phyloP scores from a whole-genome alignment of 2,329 filamentous ascomycete species.

The Aspergillaceae sp. region DNA sequence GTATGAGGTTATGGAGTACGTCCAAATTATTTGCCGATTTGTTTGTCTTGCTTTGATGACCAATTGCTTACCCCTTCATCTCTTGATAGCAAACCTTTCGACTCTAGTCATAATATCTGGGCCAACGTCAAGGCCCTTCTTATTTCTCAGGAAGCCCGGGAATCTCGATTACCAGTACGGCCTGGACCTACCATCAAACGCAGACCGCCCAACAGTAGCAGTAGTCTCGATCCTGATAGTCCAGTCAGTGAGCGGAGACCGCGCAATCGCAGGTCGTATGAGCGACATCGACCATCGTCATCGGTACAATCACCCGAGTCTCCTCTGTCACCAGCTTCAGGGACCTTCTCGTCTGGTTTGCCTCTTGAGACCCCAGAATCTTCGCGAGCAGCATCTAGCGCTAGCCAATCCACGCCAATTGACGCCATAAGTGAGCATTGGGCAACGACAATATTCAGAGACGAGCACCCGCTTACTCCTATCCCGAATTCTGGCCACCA shows the following conservation, averaged over 20 bases:
- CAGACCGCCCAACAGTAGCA: slow-evolving; percentile 10
- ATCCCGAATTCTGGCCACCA: slow-evolving; percentile 15
- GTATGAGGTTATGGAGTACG: slow-evolving; percentile 41
- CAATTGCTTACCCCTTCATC: too few relatives aligned
- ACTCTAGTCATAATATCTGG: slow-evolving; percentile 13
- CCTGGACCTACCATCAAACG: slow-evolving; percentile 19
- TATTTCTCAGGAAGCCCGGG: slow-evolving; percentile 24
- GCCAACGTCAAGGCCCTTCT: slow-evolving; percentile 19
- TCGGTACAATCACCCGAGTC: slow-evolving; percentile 17
- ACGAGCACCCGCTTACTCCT: slow-evolving; percentile 18
- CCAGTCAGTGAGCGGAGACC: slow-evolving; percentile 21
- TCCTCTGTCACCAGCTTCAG: slow-evolving; percentile 23
- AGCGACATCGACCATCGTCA: slow-evolving; percentile 24
- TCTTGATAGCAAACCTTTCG: slow-evolving; percentile 12
- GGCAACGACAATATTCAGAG: slow-evolving; percentile 32
- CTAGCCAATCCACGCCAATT: slow-evolving; percentile 22
- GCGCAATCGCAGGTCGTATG: slow-evolving; percentile 27
- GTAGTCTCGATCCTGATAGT: slow-evolving; percentile 13
- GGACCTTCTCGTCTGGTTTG: slow-evolving; percentile 12
- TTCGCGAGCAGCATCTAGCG: slow-evolving; percentile 24
- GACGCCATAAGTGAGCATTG: slow-evolving; percentile 31
- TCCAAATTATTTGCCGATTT: background rate
- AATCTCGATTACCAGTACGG: slow-evolving; percentile 18
- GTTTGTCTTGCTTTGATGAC: too few relatives aligned
- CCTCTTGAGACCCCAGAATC: slow-evolving; percentile 26